Conservation (phyloP, 768 basidiomycete species). For the Suillus clintonianus region DNA sequence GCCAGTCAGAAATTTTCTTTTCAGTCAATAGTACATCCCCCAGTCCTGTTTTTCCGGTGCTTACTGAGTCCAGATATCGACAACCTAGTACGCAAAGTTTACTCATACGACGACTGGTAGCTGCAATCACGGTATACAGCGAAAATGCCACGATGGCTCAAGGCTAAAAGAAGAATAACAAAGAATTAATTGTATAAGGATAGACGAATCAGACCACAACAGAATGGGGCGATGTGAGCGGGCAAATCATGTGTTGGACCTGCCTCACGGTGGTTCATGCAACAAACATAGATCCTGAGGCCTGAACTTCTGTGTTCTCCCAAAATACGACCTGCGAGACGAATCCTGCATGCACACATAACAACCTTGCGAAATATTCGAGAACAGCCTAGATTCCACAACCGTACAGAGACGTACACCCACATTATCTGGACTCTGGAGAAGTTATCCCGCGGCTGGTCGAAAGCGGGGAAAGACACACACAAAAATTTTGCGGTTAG, state of each 20-base stretch:
- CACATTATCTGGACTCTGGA: too few species aligned
- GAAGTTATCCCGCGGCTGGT: too few species aligned
- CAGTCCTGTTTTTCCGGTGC: too few species aligned
- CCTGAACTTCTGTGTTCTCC: not conserved
- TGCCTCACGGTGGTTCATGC: not conserved
- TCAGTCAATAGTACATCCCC: not conserved
- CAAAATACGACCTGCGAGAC: not conserved
- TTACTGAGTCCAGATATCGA: too few species aligned
- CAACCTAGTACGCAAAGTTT: too few species aligned
- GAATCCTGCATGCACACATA: not conserved
- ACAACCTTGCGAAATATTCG: not conserved
- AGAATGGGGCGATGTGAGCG: not conserved
- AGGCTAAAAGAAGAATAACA: too few species aligned
- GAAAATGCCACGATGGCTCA: too few species aligned
- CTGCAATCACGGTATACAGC: too few species aligned
- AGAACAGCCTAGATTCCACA: not conserved
- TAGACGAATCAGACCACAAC: not conserved
- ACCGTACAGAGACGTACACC: too few species aligned
- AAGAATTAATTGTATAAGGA: not conserved
- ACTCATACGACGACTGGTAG: too few species aligned
- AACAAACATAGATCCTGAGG: not conserved
- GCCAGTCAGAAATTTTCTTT: not conserved
- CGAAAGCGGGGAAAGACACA: not conserved
- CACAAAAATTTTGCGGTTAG: not conserved
- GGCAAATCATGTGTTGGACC: not conserved